Evolutionary conservation across 2,329 filamentous ascomycete genomes (phyloP).

Genomic region (Aspergillus cejpii): DNA sequence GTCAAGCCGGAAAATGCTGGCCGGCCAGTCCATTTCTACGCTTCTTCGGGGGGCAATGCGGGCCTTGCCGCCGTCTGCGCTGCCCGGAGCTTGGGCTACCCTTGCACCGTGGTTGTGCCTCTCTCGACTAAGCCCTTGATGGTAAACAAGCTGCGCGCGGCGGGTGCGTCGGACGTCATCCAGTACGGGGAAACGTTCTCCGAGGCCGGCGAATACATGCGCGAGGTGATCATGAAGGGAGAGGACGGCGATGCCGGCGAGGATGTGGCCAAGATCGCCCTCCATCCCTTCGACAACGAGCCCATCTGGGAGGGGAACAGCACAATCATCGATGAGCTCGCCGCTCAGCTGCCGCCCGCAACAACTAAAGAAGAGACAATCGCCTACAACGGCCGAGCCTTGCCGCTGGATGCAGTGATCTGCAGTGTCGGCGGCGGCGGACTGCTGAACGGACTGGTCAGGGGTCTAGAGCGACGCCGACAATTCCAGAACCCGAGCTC

Average conservation of each 20-base stretch:
- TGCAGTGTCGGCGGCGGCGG: conserved; percentile 78
- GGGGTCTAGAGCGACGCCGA: conserved; percentile 53
- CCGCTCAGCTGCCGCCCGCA: conserved; percentile 34
- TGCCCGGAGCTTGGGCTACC: conserved; percentile 56
- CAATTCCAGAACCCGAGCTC: conserved; percentile 30
- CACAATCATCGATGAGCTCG: conserved; percentile 41
- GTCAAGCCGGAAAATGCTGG: conserved; percentile 36
- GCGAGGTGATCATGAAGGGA: conserved; percentile 43
- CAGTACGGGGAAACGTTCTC: conserved; percentile 62
- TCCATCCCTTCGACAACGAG: conserved; percentile 43
- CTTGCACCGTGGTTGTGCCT: conserved; percentile 71
- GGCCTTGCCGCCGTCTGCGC: conserved; percentile 74
- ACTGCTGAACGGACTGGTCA: conserved; percentile 67
- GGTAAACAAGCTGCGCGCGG: conserved; percentile 61
- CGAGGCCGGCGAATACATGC: conserved; percentile 62
- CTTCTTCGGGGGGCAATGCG: conserved; percentile 74
- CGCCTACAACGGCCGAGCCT: conserved; percentile 23
- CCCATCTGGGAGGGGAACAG: conserved; percentile 44
- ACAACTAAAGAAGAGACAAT: conserved; percentile 28
- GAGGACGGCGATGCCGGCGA: conserved; percentile 18
- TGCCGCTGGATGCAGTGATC: conserved; percentile 60
- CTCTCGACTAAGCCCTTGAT: conserved; percentile 59
- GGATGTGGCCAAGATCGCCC: conserved; percentile 36
- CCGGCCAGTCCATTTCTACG: conserved; percentile 63
- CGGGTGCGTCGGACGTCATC: conserved; percentile 60